Conservation (phyloP, 495 filamentous ascomycete genomes). For the Penicillium daleae region DNA sequence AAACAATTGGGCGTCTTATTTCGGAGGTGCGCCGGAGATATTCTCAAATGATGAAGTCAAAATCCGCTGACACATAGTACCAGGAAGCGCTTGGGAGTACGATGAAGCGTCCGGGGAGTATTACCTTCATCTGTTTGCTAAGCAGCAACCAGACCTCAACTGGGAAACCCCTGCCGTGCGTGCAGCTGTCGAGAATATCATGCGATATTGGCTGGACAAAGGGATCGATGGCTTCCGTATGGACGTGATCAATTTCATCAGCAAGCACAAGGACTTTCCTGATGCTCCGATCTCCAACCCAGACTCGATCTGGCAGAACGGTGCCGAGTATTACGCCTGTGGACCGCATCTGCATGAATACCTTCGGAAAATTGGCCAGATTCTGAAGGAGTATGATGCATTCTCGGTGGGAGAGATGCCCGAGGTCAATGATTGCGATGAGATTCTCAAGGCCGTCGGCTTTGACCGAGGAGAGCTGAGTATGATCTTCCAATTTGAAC, state of each 20-base stretch:
- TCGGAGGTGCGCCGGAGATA: constrained; percentile 34
- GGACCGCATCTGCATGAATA: constrained; percentile 63
- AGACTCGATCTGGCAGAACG: background rate
- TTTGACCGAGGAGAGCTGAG: constrained; percentile 54
- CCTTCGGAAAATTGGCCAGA: constrained; percentile 58
- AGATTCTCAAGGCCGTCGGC: constrained; percentile 56
- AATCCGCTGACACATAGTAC: background rate
- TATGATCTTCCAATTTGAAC: constrained; percentile 71
- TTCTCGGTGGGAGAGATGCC: constrained; percentile 70
- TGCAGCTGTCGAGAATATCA: constrained; percentile 61
- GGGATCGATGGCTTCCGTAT: constrained; percentile 65
- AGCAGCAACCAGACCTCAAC: constrained; percentile 70
- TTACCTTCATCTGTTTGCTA: constrained; percentile 65
- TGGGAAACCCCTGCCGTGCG: constrained; percentile 65
- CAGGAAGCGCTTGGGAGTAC: constrained; percentile 58
- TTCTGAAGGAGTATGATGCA: constrained; percentile 60
- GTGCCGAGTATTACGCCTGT: background rate
- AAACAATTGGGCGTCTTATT: constrained; percentile 60
- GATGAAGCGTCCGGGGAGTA: constrained; percentile 63
- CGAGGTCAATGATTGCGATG: constrained; percentile 41
- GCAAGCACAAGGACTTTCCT: constrained; percentile 57
- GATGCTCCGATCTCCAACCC: constrained; percentile 58
- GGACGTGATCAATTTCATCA: constrained; percentile 64
- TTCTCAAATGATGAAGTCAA: background rate
- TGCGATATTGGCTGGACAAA: constrained; percentile 68